Base-by-base conservation (phyloP, 495 filamentous ascomycete species). In the Neurospora sp. region DNA sequence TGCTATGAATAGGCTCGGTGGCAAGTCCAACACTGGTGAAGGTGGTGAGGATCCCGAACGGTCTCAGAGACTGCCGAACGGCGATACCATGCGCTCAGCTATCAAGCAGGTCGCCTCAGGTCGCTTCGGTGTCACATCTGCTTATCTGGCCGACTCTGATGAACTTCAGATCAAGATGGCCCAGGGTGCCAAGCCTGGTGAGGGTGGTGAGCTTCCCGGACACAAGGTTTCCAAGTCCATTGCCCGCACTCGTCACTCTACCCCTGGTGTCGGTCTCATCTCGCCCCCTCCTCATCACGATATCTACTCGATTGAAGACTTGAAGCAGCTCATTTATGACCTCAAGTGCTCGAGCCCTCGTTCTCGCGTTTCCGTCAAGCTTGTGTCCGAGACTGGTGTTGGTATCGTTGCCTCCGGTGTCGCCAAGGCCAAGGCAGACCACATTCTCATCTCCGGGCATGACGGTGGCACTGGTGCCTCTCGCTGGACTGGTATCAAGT, bases 141-240 rank as follows among this genome's bases (percentile, higher is more conserved):
- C 96, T 85, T 99, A 98, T 81, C 88, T 99, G n/a, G 94, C 96
- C 48, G 96, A 99, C 81, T 93, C 96, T 16, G 96, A 99, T 80
- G 95, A 99, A 83, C 86, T 99, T 42, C 96, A 99, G 84, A 99
- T 99, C 87, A 99, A 99, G 88, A 99, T 99, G 96, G 96, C 96
- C 11, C 96, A 99, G 83, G 96, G 96, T 77, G 96, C 96, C 70
- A 99, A 99, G 88, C 96, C 96, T 74, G 96, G 96, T 79, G 96
- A 99, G 82, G 96, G 96, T 85, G 96, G 96, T 87, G 96, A 99
- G 81, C 89, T 99, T 74, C 96, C 96, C 40, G 96, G 96, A 39
- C 94, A 98, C 86, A 99, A 99, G 84, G 96, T 99, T 8, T 96
- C 97, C 37, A 93, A 94, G 76, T 92, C 96, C 39, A 99, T 99